Percentiles rank a stretch among this genome's conserved stretches.
Conservation (phyloP, 768 basidiomycete species). For the Paxillus involutus region DNA sequence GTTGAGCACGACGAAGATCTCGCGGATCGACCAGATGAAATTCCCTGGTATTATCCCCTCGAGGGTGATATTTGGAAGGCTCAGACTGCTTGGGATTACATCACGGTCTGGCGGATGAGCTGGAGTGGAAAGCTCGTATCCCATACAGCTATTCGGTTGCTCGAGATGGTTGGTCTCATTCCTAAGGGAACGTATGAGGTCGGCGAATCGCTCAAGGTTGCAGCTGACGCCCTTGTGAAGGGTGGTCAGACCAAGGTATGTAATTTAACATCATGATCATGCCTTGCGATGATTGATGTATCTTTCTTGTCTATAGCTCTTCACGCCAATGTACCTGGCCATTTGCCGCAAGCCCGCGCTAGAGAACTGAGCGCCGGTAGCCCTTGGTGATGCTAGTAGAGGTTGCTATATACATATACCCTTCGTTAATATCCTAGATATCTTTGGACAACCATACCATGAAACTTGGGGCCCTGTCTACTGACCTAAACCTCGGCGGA, state of each 20-base stretch:
- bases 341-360: slow-evolving; percentile 52
- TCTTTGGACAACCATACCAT: not conserved
- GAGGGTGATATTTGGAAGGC: slow-evolving; percentile 92
- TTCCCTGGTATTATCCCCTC: slow-evolving; percentile 96
- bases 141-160: slow-evolving; percentile 70
- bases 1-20: slow-evolving; percentile 93
- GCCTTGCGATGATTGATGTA: not conserved
- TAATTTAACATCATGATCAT: not conserved
- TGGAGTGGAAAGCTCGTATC: slow-evolving; percentile 83
- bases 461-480: too few relatives aligned
- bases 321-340: slow-evolving; percentile 85
- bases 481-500: too few relatives aligned
- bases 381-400: not conserved
- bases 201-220: slow-evolving; percentile 83
- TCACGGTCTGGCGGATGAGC: slow-evolving; percentile 89
- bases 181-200: slow-evolving; percentile 94
- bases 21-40: slow-evolving; percentile 73
- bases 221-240: slow-evolving; percentile 74
- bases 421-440: slow-evolving; percentile 1
- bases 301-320: slow-evolving; percentile 50
- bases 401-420: not conserved
- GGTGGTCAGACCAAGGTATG: slow-evolving; percentile 85
- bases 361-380: slow-evolving; percentile 1
- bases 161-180: slow-evolving; percentile 77
- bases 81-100: slow-evolving; percentile 90